Conservation (phyloP, 352 stramenopile genomes). For the Globisporangium abappressorium region DNA sequence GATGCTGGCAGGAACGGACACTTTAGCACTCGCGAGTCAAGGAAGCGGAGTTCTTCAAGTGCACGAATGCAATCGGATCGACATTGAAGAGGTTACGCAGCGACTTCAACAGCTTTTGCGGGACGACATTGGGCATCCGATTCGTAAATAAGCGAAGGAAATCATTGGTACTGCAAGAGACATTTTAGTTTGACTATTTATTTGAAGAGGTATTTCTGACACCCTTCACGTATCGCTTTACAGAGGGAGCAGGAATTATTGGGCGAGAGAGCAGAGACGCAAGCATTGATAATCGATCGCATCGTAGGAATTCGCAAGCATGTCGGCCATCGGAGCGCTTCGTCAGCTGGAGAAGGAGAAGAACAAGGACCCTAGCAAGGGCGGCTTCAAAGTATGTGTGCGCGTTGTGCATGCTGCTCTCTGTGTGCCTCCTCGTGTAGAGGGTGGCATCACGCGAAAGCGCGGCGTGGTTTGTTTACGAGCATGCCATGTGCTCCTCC, state of each 20-base stretch:
- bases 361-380: constrained; percentile 58
- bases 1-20: neutral
- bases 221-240: neutral
- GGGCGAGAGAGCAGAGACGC: neutral
- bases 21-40: neutral
- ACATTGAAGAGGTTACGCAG: constrained; percentile 17
- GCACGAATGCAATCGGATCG: constrained; percentile 10
- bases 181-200: neutral
- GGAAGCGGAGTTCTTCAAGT: neutral
- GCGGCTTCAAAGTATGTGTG: constrained; percentile 46
- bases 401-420: neutral
- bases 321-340: constrained; percentile 82
- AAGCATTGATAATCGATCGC: constrained; percentile 19
- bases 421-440: neutral
- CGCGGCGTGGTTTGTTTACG: neutral
- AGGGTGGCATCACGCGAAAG: neutral
- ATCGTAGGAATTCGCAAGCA: constrained; percentile 27
- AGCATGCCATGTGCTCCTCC: neutral
- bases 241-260: neutral
- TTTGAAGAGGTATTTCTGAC: constrained; percentile 6
- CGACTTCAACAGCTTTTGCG: constrained; percentile 15
- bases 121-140: neutral
- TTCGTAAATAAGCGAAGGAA: neutral
- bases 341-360: constrained; percentile 86
- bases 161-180: neutral